These are phyloP conservation scores for Candida suzukii DNA, from an alignment of 805 yeast genomes.

Conservation along the genomic window DNA sequence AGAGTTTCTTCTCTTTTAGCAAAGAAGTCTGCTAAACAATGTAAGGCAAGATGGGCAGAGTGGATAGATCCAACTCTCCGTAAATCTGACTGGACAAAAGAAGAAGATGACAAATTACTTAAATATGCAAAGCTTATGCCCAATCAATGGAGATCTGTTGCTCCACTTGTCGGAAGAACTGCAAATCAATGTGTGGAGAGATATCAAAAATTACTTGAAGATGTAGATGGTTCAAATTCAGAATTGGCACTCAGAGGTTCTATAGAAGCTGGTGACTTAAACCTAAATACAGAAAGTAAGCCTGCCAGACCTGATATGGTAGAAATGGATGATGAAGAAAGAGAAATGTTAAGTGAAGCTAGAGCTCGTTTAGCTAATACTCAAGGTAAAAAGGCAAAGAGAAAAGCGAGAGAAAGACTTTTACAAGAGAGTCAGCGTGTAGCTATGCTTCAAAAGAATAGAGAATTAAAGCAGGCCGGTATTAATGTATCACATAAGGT, in stretches of 20 bases:
- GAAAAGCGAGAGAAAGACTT: slow-evolving; percentile 82
- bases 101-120: slow-evolving; percentile 70
- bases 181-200: slow-evolving; percentile 83
- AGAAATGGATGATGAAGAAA: slow-evolving; percentile 79
- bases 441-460: slow-evolving; percentile 68
- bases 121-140: slow-evolving; percentile 67
- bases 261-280: slow-evolving; percentile 30
- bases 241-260: slow-evolving; percentile 27
- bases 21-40: slow-evolving; percentile 84
- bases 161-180: slow-evolving; percentile 73
- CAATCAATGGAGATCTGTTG: slow-evolving; percentile 93
- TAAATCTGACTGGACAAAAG: slow-evolving; percentile 60
- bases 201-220: slow-evolving; percentile 65
- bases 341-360: slow-evolving; percentile 93
- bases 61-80: slow-evolving; percentile 71
- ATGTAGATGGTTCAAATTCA: slow-evolving; percentile 16
- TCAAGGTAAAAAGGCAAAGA: slow-evolving; percentile 88
- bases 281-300: slow-evolving; percentile 65
- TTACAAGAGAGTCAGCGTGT: slow-evolving; percentile 71
- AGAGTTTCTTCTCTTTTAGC: slow-evolving; percentile 82
- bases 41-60: slow-evolving; percentile 89
- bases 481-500: slow-evolving; percentile 41
- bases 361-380: slow-evolving; percentile 86
- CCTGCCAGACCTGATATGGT: slow-evolving; percentile 79
- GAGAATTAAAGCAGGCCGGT: slow-evolving; percentile 81